Base-by-base conservation (phyloP, 2,329 filamentous ascomycete genomes). In the Fusarium abutilonis region DNA sequence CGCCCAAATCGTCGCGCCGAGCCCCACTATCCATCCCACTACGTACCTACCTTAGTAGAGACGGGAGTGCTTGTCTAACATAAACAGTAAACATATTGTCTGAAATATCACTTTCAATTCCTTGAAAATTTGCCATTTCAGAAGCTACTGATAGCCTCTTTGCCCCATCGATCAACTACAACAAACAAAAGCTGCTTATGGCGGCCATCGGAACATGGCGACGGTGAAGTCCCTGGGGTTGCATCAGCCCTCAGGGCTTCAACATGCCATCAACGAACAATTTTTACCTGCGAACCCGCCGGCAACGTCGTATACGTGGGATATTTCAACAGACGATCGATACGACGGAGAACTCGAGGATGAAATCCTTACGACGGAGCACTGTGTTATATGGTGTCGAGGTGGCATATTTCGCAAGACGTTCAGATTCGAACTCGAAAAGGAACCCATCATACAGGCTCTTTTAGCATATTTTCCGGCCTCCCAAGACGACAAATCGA, bases 181-280 rank as follows among this genome's bases (percentile, higher is more conserved):
- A 44, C 9, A 34, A 21, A 34, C 41, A 19, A 17, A 44, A 62
- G 63, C 46, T 52, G 69, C 72, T 55, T 70, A 77, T 78, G 75
- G 75, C 72, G 70, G 67, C 60, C 63, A 52, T 53, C 51, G 46
- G 68, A 71, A 67, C 48, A 99, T 99, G 96, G 94, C 94, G 69
- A 88, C 90, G 74, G 87, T 97, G 78, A 91, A 87, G 76, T 97
- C 94, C 65, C 85, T 97, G 72, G 95, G 95, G 76, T 83, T 97
- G 73, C 94, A 98, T 80, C 88, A 90, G 79, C 93, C 96, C 59
- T 86, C 90, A 60, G 93, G 90, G 64, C 83, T 98, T 64, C 87
- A 86, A 61, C 92, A 95, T 80, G 88, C 96, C 64, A 85, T 97
- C 67, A 83, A 89, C 67, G 93, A 98, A 76, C 85, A 87, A 55